A percentile compares a stretch with the other conserved stretches of the same genome.
Conservation (phyloP, 371 early-diverging fungal genomes). For the Mortierella sp. region DNA sequence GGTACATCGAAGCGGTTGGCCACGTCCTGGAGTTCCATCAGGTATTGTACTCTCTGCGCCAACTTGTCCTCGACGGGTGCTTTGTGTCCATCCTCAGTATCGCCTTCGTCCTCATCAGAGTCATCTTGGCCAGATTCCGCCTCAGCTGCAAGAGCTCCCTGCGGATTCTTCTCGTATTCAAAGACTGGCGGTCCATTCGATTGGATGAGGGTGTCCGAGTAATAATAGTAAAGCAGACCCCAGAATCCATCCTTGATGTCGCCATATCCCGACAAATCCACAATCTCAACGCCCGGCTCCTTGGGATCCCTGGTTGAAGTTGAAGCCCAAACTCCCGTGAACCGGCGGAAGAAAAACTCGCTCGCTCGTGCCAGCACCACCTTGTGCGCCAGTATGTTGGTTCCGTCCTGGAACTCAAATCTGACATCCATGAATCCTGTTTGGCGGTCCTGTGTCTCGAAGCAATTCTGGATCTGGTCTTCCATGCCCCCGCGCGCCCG, state of each 20-base stretch:
- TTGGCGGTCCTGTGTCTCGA: slow-evolving; percentile 27
- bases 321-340: slow-evolving; percentile 18
- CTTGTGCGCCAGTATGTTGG: slow-evolving; percentile 35
- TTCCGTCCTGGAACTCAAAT: slow-evolving; percentile 17
- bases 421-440: slow-evolving; percentile 40
- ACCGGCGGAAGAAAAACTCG: slow-evolving; percentile 19
- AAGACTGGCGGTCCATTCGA: slow-evolving; percentile 17
- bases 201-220: slow-evolving; percentile 18
- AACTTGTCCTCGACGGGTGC: background rate
- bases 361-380: slow-evolving; percentile 22
- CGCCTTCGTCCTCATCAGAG: background rate
- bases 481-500: slow-evolving; percentile 16
- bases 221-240: slow-evolving; percentile 35
- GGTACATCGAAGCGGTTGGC: slow-evolving; percentile 18
- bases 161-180: background rate
- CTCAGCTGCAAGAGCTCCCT: background rate
- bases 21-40: slow-evolving; percentile 19
- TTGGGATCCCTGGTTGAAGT: slow-evolving; percentile 6
- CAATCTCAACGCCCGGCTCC: background rate
- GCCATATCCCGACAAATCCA: slow-evolving; percentile 16
- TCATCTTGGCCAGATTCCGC: background rate
- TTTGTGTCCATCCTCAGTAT: background rate
- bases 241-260: slow-evolving; percentile 22
- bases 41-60: slow-evolving; percentile 16
- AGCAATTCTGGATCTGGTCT: slow-evolving; percentile 8